phyloP scores from a whole-genome alignment of 805 yeast species.

The Grigorovia humatica region DNA sequence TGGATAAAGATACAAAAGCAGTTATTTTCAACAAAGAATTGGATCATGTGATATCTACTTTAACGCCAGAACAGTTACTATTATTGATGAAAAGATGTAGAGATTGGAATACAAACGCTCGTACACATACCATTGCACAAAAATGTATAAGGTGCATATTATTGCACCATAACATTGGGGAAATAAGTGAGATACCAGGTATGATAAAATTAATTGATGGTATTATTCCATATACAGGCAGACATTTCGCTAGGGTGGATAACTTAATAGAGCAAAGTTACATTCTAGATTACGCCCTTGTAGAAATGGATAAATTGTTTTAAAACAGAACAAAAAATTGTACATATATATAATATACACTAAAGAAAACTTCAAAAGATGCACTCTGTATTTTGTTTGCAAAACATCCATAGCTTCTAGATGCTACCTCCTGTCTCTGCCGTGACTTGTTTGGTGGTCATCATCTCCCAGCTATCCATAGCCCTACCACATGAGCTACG shows the following conservation, averaged over 20 bases:
- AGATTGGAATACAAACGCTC: conserved; percentile 91
- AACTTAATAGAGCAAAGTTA: conserved; percentile 78
- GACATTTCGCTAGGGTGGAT: conserved; percentile 72
- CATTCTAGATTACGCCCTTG: conserved; percentile 72
- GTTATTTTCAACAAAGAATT: conserved; percentile 36
- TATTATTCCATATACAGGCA: conserved; percentile 79
- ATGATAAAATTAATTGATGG: conserved; percentile 58
- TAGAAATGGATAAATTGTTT: conserved; percentile 51
- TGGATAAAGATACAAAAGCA: conserved; percentile 4
- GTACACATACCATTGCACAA: conserved; percentile 73
- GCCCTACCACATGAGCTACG: not conserved
- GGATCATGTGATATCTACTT: conserved; percentile 49
- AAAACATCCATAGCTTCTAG: too few species aligned
- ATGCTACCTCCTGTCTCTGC: too few species aligned
- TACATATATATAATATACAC: not conserved
- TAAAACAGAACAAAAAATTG: conserved; percentile 2
- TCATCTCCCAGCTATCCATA: not conserved
- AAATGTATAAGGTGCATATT: conserved; percentile 59
- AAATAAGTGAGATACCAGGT: conserved; percentile 55
- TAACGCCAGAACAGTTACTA: conserved; percentile 51
- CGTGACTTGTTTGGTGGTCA: too few species aligned
- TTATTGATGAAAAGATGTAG: conserved; percentile 64
- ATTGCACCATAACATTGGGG: conserved; percentile 41
- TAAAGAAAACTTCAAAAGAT: too few species aligned
- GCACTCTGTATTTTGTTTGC: too few species aligned